These are phyloP conservation scores for Aeschynomene evenia DNA, from an alignment of 306 rosid genomes.

Conservation along the genomic window DNA sequence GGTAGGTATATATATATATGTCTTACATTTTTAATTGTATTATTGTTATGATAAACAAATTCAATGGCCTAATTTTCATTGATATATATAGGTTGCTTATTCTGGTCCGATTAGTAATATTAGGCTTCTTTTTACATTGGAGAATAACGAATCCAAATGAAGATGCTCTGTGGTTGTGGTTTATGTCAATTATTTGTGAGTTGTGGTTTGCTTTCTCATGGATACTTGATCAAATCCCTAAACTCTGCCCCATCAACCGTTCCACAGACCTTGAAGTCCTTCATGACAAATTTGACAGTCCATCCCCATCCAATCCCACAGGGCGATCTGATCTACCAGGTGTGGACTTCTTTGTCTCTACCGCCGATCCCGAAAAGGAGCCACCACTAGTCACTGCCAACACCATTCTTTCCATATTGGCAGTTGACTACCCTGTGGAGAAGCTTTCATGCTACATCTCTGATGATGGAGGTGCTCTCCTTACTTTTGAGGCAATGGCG, in stretches of 20 bases:
- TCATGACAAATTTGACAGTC: constrained; percentile 47
- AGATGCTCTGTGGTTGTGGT: constrained; percentile 57
- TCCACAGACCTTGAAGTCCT: constrained; percentile 46
- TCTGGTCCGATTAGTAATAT: constrained; percentile 50
- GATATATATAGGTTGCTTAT: constrained; percentile 50
- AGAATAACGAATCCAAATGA: constrained; percentile 65
- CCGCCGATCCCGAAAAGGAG: constrained; percentile 58
- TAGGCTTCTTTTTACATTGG: constrained; percentile 74
- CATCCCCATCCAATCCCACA: constrained; percentile 47
- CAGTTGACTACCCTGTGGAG: constrained; percentile 58
- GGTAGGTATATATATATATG: constrained; percentile 34
- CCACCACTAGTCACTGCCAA: constrained; percentile 52
- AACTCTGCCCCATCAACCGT: constrained; percentile 41
- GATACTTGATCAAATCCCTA: constrained; percentile 52
- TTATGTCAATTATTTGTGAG: constrained; percentile 52
- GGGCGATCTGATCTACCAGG: constrained; percentile 56
- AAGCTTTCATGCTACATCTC: constrained; percentile 50
- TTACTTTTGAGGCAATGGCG: constrained; percentile 59
- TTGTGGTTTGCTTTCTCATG: constrained; percentile 56
- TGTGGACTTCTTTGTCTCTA: constrained; percentile 46
- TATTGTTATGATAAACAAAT: background rate
- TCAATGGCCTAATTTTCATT: background rate
- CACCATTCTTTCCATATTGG: constrained; percentile 51
- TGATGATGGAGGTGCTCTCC: constrained; percentile 56
- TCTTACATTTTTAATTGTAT: no score